Base-by-base conservation (phyloP, 768 basidiomycete species). In the Exsudoporus frostii region DNA sequence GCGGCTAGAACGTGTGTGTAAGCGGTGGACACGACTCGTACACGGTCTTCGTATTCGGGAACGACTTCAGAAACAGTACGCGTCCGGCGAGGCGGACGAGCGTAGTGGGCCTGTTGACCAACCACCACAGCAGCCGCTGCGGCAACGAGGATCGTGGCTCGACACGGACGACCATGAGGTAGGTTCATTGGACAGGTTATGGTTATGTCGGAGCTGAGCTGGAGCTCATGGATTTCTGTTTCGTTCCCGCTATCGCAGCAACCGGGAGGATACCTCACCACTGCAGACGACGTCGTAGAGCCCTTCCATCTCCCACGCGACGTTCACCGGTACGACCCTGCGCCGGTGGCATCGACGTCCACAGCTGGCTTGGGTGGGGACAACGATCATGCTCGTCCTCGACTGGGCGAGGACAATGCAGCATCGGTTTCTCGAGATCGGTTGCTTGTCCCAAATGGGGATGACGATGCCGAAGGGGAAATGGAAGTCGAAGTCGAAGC, bases 21-120 rank as follows among this genome's bases (percentile, higher is more conserved):
- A 93, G 68, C 83, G 87, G 20, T 99, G 96, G 96, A 81, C 77
- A 48, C 84, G 86, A 51, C 80, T 99, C 38, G 78, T 99, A 24
- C 88, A 90, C 29, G 97, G 95, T 4, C 77, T 98, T 42, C 82
- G 90, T 33, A 89, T 98, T 54, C 82, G 93, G 15, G 80, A 89
- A 61, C 81, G 92, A 41, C 74, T 98, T 32, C 87, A 87, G 64
- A 82, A 82, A 46, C 85, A 95, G 65, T 97, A 96, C 69, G 80
- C 69, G 8, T 61, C 61, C 15, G 56, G 50, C 29, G 50, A 29
- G 37, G 48, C 50, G 15, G 45, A 40, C 6, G 32, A 29, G n/a
- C 27, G 22, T 1, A 40, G 46, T 6, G 50, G 61, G 24, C 49
- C 51, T 37, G 22, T 20, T 5, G 41, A 43, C 32, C 37, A 48